Conservation (phyloP, 345 rosid genomes). For the Lenwebbia sp. region DNA sequence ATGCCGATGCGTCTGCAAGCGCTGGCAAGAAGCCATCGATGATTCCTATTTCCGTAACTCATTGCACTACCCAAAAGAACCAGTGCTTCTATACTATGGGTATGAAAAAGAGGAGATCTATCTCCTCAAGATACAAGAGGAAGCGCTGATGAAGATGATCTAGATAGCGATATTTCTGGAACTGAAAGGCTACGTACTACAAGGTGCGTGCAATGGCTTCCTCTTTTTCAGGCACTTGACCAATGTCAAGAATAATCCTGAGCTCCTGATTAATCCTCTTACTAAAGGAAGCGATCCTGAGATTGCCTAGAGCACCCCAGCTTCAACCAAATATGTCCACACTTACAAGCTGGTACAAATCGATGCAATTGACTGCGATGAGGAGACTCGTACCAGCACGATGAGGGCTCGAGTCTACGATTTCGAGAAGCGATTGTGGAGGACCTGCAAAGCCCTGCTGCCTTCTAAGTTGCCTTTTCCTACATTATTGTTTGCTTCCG, state of each 20-base stretch:
- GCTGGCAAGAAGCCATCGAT: neutral
- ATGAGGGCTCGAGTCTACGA: neutral
- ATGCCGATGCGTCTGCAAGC: neutral
- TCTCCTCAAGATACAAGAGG: neutral
- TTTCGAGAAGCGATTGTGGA: too few species aligned
- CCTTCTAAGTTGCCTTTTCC: too few species aligned
- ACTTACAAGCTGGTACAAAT: neutral
- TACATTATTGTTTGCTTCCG: too few species aligned
- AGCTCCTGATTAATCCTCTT: neutral
- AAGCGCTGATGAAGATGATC: neutral
- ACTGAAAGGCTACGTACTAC: neutral
- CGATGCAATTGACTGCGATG: neutral
- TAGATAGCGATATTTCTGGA: neutral
- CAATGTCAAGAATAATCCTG: neutral
- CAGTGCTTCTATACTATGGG: neutral
- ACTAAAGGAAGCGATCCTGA: neutral
- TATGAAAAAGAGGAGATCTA: neutral
- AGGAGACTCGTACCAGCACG: neutral
- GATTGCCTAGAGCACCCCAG: neutral
- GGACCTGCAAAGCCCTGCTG: too few species aligned
- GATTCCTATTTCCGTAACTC: neutral
- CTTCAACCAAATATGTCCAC: too few species aligned
- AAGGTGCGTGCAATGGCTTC: neutral
- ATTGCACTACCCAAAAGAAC: neutral
- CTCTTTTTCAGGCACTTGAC: neutral